A percentile compares a stretch with the other conserved stretches of the same genome.
Evolutionary conservation across 192 early-diverging fungal genomes (phyloP).

Genomic region (Dissophora globulifera): DNA sequence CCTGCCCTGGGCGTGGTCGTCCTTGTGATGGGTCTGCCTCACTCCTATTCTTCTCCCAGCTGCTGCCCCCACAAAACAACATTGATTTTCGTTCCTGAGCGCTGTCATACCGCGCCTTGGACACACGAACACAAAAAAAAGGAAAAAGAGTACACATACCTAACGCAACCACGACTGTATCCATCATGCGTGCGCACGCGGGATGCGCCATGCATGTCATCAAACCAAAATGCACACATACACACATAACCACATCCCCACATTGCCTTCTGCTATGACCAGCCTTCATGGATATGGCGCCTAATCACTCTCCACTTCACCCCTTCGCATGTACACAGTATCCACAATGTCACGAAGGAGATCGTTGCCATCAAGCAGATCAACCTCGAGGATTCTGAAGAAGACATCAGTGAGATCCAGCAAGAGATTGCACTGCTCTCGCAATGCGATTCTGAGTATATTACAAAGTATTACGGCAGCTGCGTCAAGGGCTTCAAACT

Average conservation of each 20-base stretch:
- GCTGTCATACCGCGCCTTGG: background rate
- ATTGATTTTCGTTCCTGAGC: background rate
- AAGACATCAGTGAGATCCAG: constrained; percentile 64
- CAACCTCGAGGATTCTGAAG: constrained; percentile 61
- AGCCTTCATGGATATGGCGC: too few relatives aligned
- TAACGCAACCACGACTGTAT: too few relatives aligned
- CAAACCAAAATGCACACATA: too few relatives aligned
- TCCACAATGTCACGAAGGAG: constrained; percentile 59
- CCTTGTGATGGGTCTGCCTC: constrained; percentile 1
- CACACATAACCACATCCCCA: too few relatives aligned
- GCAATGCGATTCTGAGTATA: constrained; percentile 59
- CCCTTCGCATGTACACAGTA: too few relatives aligned
- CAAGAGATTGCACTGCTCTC: constrained; percentile 62
- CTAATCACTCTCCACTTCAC: too few relatives aligned
- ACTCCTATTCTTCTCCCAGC: constrained; percentile 4
- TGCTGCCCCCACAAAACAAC: background rate
- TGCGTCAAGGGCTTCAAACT: constrained; percentile 62
- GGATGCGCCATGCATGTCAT: too few relatives aligned
- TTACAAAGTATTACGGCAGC: constrained; percentile 61
- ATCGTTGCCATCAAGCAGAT: constrained; percentile 63
- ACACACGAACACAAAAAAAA: too few relatives aligned
- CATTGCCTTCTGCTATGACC: too few relatives aligned
- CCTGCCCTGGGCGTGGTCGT: too few relatives aligned
- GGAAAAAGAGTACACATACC: too few relatives aligned
- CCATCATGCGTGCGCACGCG: too few relatives aligned